Evolutionary conservation across 1,284 basidiomycete genomes (phyloP).

Genomic region (Sporisorium iseilematis-ciliati): DNA sequence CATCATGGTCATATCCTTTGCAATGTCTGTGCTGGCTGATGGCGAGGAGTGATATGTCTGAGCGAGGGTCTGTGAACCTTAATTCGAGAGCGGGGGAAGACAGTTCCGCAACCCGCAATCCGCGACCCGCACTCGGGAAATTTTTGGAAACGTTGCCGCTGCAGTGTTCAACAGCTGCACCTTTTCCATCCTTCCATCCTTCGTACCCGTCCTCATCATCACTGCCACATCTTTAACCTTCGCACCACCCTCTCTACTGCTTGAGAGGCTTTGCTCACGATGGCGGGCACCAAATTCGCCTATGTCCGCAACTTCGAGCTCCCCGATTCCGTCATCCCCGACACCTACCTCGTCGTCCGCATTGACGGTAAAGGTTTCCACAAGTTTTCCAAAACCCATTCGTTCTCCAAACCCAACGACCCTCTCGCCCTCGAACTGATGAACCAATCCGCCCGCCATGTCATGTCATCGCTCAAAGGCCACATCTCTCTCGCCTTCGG

Average conservation of each 20-base stretch:
- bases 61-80: neutral
- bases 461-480: slow-evolving; percentile 75
- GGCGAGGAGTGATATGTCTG: neutral
- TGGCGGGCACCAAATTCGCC: slow-evolving; percentile 92
- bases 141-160: slow-evolving; percentile 1
- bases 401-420: slow-evolving; percentile 93
- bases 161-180: slow-evolving; percentile 16
- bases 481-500: slow-evolving; percentile 78
- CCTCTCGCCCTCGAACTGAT: slow-evolving; percentile 85
- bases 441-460: slow-evolving; percentile 86
- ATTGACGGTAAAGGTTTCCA: slow-evolving; percentile 96
- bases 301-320: slow-evolving; percentile 93
- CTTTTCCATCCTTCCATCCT: neutral
- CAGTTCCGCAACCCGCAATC: slow-evolving; percentile 24
- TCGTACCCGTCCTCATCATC: neutral
- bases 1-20: neutral
- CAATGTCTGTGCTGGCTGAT: neutral
- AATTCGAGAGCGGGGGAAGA: neutral
- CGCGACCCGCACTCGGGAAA: slow-evolving; percentile 14
- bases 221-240: neutral
- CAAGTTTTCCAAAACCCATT: slow-evolving; percentile 87
- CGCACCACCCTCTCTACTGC: neutral
- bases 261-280: slow-evolving; percentile 69
- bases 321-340: slow-evolving; percentile 85
- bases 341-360: slow-evolving; percentile 85